Conservation (phyloP, 148 eudicot genomes). For the Rhododendron ovatum region DNA sequence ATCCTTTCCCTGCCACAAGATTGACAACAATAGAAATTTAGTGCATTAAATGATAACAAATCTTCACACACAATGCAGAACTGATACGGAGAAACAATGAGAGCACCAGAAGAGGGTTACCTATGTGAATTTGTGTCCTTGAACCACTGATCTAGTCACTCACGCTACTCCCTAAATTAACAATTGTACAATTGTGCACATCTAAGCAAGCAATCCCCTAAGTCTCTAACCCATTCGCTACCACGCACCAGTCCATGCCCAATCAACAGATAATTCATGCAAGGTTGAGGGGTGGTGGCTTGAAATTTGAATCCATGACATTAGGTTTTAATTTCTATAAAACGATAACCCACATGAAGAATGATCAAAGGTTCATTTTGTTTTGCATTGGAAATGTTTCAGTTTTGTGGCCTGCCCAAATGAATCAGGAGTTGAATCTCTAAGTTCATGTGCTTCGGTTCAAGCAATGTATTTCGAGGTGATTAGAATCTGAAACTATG, state of each 20-base stretch:
- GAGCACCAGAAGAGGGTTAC: background rate
- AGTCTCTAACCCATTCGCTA: background rate
- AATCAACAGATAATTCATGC: background rate
- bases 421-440: background rate
- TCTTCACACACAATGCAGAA: background rate
- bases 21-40: background rate
- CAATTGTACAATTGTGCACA: background rate
- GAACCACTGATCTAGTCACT: background rate
- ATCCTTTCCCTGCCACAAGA: conserved; percentile 74
- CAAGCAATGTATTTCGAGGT: background rate
- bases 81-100: background rate
- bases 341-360: background rate
- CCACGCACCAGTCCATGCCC: background rate
- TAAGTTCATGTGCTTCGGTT: background rate
- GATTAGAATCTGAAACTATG: background rate
- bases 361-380: background rate
- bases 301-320: background rate
- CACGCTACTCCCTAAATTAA: background rate
- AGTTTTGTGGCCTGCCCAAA: background rate
- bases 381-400: background rate
- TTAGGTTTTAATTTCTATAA: background rate
- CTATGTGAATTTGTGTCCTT: background rate
- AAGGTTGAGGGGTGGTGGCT: background rate
- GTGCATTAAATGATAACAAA: background rate
- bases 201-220: background rate